These are phyloP conservation scores for Phytophthora boehmeriae DNA, from an alignment of 352 stramenopile species.

Conservation along the genomic window DNA sequence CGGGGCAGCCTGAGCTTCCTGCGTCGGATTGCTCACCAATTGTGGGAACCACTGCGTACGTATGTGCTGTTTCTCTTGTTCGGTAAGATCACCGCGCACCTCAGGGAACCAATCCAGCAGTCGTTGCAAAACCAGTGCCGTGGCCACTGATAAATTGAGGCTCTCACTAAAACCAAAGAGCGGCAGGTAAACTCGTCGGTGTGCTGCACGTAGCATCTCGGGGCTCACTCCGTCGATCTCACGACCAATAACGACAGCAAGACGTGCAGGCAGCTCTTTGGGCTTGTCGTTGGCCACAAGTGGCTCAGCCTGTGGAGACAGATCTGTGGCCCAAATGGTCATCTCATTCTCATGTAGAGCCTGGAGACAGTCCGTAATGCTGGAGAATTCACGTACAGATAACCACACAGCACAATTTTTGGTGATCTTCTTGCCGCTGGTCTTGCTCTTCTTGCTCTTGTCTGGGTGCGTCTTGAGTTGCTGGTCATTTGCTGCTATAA, in stretches of 20 bases:
- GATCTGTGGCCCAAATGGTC: slow-evolving; percentile 92
- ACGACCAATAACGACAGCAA: slow-evolving; percentile 94
- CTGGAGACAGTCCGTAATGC: slow-evolving; percentile 81
- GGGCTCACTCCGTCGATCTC: slow-evolving; percentile 91
- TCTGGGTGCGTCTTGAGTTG: slow-evolving; percentile 69
- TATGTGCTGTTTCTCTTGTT: slow-evolving; percentile 53
- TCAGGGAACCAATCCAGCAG: slow-evolving; percentile 81
- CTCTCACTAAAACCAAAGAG: slow-evolving; percentile 94
- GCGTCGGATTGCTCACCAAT: slow-evolving; percentile 71
- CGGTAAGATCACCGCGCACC: slow-evolving; percentile 59
- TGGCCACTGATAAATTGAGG: slow-evolving; percentile 93
- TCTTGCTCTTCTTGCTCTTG: slow-evolving; percentile 28
- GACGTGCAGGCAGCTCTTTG: slow-evolving; percentile 72
- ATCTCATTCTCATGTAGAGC: slow-evolving; percentile 63
- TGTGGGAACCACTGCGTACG: slow-evolving; percentile 66
- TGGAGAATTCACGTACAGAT: slow-evolving; percentile 84
- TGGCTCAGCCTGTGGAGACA: slow-evolving; percentile 75
- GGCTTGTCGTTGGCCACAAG: slow-evolving; percentile 50
- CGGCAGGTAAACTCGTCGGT: slow-evolving; percentile 93
- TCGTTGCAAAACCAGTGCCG: slow-evolving; percentile 91
- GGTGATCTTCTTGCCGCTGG: slow-evolving; percentile 74
- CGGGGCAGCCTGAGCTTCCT: slow-evolving; percentile 52
- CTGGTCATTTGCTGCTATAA: slow-evolving; percentile 66
- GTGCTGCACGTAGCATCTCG: slow-evolving; percentile 88
- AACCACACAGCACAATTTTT: slow-evolving; percentile 88